Base-by-base conservation (phyloP, 305 asterid species). In the Fraxinus greggii region DNA sequence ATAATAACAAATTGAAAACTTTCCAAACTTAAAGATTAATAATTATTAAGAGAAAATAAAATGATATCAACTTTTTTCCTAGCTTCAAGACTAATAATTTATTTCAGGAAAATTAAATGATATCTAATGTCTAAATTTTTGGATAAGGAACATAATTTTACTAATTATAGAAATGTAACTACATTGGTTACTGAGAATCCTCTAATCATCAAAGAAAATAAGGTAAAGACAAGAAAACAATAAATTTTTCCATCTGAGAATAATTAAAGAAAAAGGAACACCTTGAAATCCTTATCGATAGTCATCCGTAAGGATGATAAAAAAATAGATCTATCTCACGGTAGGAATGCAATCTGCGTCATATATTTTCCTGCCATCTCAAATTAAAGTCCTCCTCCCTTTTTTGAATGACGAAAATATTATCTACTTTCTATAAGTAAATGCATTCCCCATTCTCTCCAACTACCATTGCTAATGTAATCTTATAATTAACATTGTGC, bases 301-400 rank as follows among this genome's bases (percentile, higher is more conserved):
- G 70, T 19, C 10, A 61, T 8, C 70, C 5, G 1, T 23, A 23
- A 21, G 70, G 70, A 21, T 2, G 2, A 61, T 9, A 61, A 61
- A 61, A 61, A 23, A 4, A 21, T 21, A 61, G 70, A 61, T 61
- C 31, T 61, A 61, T 61, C 31, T 8, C 70, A 61, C 31, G 28
- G 31, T 21, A 59, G 69, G 29, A 19, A 59, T 59, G 69, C 13
- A 59, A 59, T 61, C 31, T 0, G 70, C 31, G 4, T 23, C 70
- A 61, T 67, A 48, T 63, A 76, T 38, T 19, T 69, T 26, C 72
- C 56, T 72, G 45, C 33, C 33, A 65, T 65, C 77, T 38, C 84
- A 76, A 81, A 76, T 29, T 29, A 33, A 76, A 28, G 77, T 45
- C 76, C 75, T 31, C 54, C 59, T 67, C 56, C 81, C 81, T 38